phyloP scores from a whole-genome alignment of 2,329 filamentous ascomycete species.

The Fusarium sp. region DNA sequence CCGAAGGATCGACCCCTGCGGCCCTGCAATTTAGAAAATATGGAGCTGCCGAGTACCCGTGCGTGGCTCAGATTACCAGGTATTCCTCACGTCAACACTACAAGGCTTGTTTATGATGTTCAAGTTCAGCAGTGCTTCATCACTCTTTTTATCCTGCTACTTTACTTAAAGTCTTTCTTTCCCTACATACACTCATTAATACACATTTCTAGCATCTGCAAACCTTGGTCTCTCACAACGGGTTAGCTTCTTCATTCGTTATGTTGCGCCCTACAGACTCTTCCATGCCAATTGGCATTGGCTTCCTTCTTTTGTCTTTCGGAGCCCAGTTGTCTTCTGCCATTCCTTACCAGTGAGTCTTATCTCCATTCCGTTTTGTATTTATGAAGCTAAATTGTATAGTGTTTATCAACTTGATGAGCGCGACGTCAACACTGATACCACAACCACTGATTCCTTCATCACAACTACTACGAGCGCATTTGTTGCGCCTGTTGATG shows the following conservation, averaged over 20 bases:
- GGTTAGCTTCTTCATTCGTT: constrained; percentile 29
- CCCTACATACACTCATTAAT: constrained; percentile 2
- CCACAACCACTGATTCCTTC: no score
- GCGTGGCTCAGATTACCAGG: no score
- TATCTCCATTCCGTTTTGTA: no score
- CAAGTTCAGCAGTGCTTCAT: no score
- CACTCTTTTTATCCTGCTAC: background rate
- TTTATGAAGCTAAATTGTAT: no score
- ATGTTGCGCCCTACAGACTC: constrained; percentile 30
- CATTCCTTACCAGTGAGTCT: constrained; percentile 17
- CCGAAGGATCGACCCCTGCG: no score
- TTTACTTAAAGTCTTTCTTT: constrained; percentile 31
- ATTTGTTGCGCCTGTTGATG: background rate
- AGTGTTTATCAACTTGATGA: background rate
- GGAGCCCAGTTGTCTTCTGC: constrained; percentile 17
- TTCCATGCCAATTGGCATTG: constrained; percentile 14
- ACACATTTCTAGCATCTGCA: no score
- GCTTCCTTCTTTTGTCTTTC: constrained; percentile 29
- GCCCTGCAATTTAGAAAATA: no score
- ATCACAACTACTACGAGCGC: background rate
- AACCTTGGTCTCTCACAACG: background rate
- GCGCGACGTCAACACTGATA: background rate
- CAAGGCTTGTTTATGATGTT: no score
- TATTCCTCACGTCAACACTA: no score
- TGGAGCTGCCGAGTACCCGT: no score